phyloP scores from a whole-genome alignment of 2,329 filamentous ascomycete genomes.

The Hypoxylon sp. region DNA sequence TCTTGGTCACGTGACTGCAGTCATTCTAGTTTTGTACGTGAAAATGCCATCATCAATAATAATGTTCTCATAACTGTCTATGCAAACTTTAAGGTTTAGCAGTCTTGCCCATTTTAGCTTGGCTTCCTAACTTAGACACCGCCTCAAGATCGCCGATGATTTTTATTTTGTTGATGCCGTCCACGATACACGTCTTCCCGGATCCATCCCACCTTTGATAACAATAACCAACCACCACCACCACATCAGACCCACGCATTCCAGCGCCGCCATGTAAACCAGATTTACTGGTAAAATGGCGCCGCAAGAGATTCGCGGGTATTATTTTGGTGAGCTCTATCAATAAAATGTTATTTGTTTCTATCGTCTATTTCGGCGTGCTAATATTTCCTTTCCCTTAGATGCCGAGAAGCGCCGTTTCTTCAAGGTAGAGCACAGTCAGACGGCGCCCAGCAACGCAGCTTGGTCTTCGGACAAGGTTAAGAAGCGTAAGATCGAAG shows the following conservation, averaged over 20 bases:
- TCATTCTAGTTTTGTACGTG: not conserved
- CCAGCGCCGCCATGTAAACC: not conserved
- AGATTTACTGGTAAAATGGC: constrained; percentile 34
- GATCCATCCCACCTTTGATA: not conserved
- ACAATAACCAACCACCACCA: not conserved
- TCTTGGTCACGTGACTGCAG: not conserved
- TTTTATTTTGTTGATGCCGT: not conserved
- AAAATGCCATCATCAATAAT: not conserved
- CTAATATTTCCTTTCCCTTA: constrained; percentile 48
- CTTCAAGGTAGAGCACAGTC: constrained; percentile 75
- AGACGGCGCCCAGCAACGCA: constrained; percentile 65
- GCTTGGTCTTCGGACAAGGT: constrained; percentile 72
- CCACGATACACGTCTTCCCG: not conserved
- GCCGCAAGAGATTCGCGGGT: constrained; percentile 63
- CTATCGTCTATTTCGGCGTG: not conserved
- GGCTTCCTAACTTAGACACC: not conserved
- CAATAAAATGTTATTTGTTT: not conserved
- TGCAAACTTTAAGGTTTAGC: not conserved
- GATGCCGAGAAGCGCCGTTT: constrained; percentile 74
- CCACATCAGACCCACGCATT: not conserved
- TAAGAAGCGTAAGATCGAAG: constrained; percentile 67
- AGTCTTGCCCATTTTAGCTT: not conserved
- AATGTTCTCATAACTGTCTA: not conserved
- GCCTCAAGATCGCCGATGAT: not conserved
- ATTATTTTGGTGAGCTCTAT: constrained; percentile 65